These are phyloP conservation scores for Diutina catenulata DNA, from an alignment of 1,139 yeast species.

Conservation along the genomic window DNA sequence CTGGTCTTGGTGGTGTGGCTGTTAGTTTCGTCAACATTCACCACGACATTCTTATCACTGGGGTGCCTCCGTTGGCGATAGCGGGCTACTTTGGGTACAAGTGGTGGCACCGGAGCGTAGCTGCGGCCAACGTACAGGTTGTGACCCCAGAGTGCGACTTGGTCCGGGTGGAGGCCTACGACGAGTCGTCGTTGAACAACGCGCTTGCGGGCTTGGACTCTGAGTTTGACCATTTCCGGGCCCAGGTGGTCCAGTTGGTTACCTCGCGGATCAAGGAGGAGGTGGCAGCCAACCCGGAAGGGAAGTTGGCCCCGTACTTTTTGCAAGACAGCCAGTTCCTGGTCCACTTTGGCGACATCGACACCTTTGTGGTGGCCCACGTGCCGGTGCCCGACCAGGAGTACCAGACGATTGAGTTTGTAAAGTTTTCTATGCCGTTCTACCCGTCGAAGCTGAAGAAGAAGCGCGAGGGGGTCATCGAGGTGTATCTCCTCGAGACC, in stretches of 20 bases:
- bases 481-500: constrained; percentile 19
- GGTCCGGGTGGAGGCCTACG: constrained; percentile 20
- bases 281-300: constrained; percentile 9
- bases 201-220: constrained; percentile 26
- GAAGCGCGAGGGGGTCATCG: constrained; percentile 18
- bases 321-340: constrained; percentile 21
- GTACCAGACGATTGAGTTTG: constrained; percentile 12
- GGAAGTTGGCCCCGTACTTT: constrained; percentile 9
- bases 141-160: constrained; percentile 9
- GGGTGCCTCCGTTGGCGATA: constrained; percentile 25
- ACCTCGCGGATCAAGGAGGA: constrained; percentile 16
- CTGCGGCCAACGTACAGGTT: constrained; percentile 9
- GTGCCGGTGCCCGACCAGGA: constrained; percentile 7
- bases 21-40: constrained; percentile 23
- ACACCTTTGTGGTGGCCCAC: constrained; percentile 17
- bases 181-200: constrained; percentile 21
- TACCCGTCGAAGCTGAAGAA: constrained; percentile 12
- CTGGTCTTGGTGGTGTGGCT: constrained; percentile 17
- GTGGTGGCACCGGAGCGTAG: constrained; percentile 8
- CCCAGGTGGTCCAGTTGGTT: constrained; percentile 18
- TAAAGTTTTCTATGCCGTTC: constrained; percentile 25
- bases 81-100: constrained; percentile 17
- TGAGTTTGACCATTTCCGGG: constrained; percentile 24
- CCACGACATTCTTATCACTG: constrained; percentile 22
- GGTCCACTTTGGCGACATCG: constrained; percentile 16